Conservation (phyloP, 495 filamentous ascomycete species). For the Penicillium coprophilum region DNA sequence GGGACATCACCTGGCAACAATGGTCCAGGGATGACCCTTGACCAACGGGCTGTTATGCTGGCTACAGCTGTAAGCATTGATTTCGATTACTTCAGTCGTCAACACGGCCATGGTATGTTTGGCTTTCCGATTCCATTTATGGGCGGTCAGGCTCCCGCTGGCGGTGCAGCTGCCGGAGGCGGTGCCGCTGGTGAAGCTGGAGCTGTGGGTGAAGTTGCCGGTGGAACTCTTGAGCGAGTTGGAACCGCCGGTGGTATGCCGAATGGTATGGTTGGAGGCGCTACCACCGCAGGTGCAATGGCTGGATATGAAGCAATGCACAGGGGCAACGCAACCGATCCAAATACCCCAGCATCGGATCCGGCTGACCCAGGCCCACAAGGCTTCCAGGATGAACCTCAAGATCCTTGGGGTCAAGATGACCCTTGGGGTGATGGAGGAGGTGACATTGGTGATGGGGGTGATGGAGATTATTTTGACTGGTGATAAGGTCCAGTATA, state of each 20-base stretch:
- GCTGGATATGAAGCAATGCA: conserved; percentile 67
- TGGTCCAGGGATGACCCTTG: conserved; percentile 60
- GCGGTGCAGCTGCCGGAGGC: conserved; percentile 41
- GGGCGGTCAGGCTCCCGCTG: conserved; percentile 49
- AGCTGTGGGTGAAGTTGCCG: conserved; percentile 38
- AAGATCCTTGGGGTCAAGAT: conserved; percentile 40
- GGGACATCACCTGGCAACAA: conserved; percentile 34
- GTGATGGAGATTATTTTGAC: conserved; percentile 40
- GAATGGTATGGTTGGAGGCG: conserved; percentile 43
- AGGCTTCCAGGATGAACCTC: conserved; percentile 26
- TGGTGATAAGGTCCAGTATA: conserved; percentile 23
- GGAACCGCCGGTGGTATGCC: conserved; percentile 38
- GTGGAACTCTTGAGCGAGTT: conserved; percentile 30
- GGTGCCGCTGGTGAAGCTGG: conserved; percentile 41
- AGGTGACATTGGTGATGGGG: conserved; percentile 19
- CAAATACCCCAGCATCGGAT: conserved; percentile 16
- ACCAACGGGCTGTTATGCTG: conserved; percentile 70
- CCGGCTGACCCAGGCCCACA: conserved; percentile 20
- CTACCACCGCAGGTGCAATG: conserved; percentile 57
- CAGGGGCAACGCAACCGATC: conserved; percentile 36
- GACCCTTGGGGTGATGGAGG: conserved; percentile 19
- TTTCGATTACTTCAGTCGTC: conserved; percentile 71
- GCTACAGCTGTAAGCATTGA: conserved; percentile 70
- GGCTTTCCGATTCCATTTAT: conserved; percentile 59
- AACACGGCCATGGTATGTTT: conserved; percentile 48